Evolutionary conservation across 306 rosid species (phyloP), one percentile per base, ranked within the genome.

Genomic region (Rosa persica): DNA sequence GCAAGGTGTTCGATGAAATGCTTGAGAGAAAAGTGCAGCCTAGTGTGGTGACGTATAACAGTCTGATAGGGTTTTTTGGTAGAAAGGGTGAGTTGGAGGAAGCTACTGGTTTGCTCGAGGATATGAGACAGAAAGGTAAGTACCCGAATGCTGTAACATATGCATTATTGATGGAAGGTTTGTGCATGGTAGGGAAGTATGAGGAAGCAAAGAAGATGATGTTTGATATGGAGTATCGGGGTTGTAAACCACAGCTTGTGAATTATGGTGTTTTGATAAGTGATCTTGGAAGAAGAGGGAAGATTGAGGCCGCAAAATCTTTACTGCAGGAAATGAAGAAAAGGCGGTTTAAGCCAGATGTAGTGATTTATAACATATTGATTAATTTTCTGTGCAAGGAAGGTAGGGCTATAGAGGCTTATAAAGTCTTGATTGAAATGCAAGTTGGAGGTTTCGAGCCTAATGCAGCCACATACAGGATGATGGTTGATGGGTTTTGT

Each of bases 191-290:
- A 19, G 91, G 85, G 4, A 88, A 89, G 83, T 80, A 78, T 64
- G 85, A 79, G 60, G 98, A 94, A 76, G 97, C 98, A 10, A 92
- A 86, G 87, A 92, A 94, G 78, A 60, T 92, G 54, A 89, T 94
- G 95, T 90, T 92, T 79, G 98, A 94, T 72, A 92, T 94, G 98
- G 97, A 89, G 55, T 94, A 90, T 84, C 86, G 79, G 8, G 97
- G 95, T 27, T 92, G 98, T 84, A 89, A 92, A 78, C 91, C 91
- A 11, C 75, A 42, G 87, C 79, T 71, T 23, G 70, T 92, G 44
- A 95, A 92, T 76, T 92, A 88, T 72, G 89, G 90, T 83, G 90
- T 91, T 67, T 78, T 92, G 86, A 88, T 92, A 88, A 95, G 84
- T 76, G 91, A 95, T 89, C 85, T 95, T 42, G 98, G 97, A 23